Conservation (phyloP, 2,329 filamentous ascomycete species). For the Endocalyx cinctus region DNA sequence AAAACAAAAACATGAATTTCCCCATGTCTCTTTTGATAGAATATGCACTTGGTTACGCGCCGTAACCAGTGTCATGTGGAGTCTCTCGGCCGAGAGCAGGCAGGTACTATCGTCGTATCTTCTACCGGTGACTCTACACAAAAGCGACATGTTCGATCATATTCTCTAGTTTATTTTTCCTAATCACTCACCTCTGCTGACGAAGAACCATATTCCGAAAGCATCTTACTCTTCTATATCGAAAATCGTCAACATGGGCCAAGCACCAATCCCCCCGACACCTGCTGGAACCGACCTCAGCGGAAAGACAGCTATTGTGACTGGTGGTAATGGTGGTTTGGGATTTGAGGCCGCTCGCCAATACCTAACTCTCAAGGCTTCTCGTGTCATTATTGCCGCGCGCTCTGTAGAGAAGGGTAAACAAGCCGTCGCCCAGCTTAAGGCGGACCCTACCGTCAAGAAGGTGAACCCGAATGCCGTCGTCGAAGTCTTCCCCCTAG, state of each 20-base stretch:
- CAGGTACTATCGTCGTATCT: too few relatives aligned
- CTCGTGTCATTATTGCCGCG: slow-evolving; percentile 6
- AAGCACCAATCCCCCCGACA: slow-evolving; percentile 4
- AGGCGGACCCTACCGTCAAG: slow-evolving; percentile 4
- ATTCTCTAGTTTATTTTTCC: too few relatives aligned
- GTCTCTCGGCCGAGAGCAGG: too few relatives aligned
- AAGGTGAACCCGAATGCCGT: slow-evolving; percentile 3
- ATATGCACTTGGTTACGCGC: too few relatives aligned
- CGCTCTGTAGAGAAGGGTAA: slow-evolving; percentile 3
- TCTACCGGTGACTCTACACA: too few relatives aligned
- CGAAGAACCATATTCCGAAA: slow-evolving; percentile 1
- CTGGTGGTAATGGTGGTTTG: slow-evolving; percentile 7
- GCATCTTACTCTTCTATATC: slow-evolving; percentile 3
- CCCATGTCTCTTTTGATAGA: too few relatives aligned
- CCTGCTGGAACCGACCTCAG: slow-evolving; percentile 4
- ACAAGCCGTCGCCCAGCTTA: slow-evolving; percentile 3
- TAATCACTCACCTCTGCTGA: too few relatives aligned
- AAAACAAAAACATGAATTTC: too few relatives aligned
- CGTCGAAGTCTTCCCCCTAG: slow-evolving; percentile 5
- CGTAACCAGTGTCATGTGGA: too few relatives aligned
- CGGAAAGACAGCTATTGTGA: slow-evolving; percentile 6
- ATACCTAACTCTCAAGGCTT: slow-evolving; percentile 4
- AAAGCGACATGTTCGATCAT: too few relatives aligned
- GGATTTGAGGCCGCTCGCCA: slow-evolving; percentile 5
- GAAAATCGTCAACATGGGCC: slow-evolving; percentile 4